phyloP scores from a whole-genome alignment of 345 rosid species.

The sweet orange (Citrus sinensis) region DVS_A1.0 CM039169.1:5983501-5984000 shows the following conservation, averaged over 20 bases:
- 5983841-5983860: background rate
- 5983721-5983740: background rate
- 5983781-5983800: background rate
- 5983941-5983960: background rate
- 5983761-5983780: background rate
- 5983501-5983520: background rate
- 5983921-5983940: background rate
- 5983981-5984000: background rate
- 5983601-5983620: background rate
- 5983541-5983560: background rate
- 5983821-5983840: background rate
- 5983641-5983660: background rate
- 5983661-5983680: background rate
- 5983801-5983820: background rate
- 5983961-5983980: background rate
- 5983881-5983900: background rate
- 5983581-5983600: background rate
- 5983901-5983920: slow-evolving; percentile 1
- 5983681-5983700: background rate
- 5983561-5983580: background rate
- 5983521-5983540: background rate
- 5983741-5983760: background rate
- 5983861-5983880: background rate
- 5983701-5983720: background rate
- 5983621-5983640: background rate